Base-by-base conservation (phyloP, 352 stramenopile species). In the Globisporangium viniferum region DNA sequence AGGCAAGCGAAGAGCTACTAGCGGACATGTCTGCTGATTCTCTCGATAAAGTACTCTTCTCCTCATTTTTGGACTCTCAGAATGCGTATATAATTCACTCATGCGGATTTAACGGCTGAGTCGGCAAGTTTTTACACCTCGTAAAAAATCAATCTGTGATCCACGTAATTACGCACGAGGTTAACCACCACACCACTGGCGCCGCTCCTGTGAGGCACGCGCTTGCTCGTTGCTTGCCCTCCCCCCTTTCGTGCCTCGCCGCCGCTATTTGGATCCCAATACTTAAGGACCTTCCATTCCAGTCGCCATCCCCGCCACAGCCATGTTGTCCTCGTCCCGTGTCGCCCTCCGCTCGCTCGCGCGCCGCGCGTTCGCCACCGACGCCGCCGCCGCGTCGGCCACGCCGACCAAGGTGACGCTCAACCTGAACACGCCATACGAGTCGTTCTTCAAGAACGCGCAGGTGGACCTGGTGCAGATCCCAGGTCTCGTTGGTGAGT, bases 401-500 rank as follows among this genome's bases (percentile, higher is more conserved):
- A 85, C 76, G 59, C 74, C 87, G 69, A 92, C 82, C 64, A 93
- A 95, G 76, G 84, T 95, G 31, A 96, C 84, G 64, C 74, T 96
- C 31, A 96, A 94, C 78, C 80, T 96, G 9, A 90, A 75, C 62
- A 91, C 88, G 62, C 88, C 89, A 36, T 91, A 92, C 74, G 77
- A 92, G 70, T 80, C 85, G 58, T 92, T 95, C 72, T 94, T 91
- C 78, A 86, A 85, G 70, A 78, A 82, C 69, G 85, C 85, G 20
- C 72, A 86, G 66, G 95, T 98, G 59, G 85, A 97, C 70, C 81
- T 93, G 48, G 93, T 99, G 56, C 94, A 98, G 80, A 93, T 99
- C 76, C 97, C 97, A 14, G 97, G 97, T 62, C 79, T 92, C 35
- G 94, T 95, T 59, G 97, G 97, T 73, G 97, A 99, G 85, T 99